Percentiles rank a stretch among this genome's conserved stretches.
These are phyloP conservation scores for Iberis pinnata DNA, from an alignment of 345 rosid genomes.

Conservation along the genomic window DNA sequence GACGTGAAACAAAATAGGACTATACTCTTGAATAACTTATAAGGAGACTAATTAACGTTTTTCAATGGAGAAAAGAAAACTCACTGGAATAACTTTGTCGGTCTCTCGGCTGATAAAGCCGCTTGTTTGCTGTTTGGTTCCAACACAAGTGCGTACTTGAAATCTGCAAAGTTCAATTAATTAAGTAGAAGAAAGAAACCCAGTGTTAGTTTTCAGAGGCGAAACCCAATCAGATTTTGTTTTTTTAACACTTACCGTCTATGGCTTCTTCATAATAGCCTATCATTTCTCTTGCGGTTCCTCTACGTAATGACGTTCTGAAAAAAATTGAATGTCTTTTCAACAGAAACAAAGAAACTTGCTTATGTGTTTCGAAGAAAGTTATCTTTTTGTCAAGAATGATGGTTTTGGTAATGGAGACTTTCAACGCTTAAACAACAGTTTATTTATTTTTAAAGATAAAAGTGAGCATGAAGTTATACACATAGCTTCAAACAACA, in stretches of 20 bases:
- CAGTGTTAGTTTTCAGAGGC: not conserved
- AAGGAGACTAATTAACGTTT: conserved; percentile 1
- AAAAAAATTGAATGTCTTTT: not conserved
- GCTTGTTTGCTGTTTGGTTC: conserved; percentile 97
- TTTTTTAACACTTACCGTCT: conserved; percentile 74
- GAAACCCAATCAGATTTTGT: too few relatives aligned
- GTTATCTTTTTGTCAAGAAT: conserved; percentile 81
- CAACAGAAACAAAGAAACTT: not conserved
- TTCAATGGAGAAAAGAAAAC: too few relatives aligned
- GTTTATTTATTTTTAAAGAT: too few relatives aligned
- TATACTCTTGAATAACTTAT: conserved; percentile 19
- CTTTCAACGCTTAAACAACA: too few relatives aligned
- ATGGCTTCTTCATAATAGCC: conserved; percentile 70
- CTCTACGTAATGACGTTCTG: conserved; percentile 93
- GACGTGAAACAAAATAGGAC: conserved; percentile 32
- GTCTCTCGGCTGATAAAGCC: conserved; percentile 60
- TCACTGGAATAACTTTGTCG: conserved; percentile 46
- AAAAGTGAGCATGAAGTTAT: too few relatives aligned
- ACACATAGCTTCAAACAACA: too few relatives aligned
- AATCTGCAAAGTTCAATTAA: conserved; percentile 53
- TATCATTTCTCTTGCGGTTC: conserved; percentile 94
- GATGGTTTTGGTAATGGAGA: too few relatives aligned
- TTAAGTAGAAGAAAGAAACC: not conserved
- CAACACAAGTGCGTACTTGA: conserved; percentile 67
- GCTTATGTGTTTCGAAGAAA: conserved; percentile 14